Evolutionary conservation across 108 stramenopile genomes (phyloP).

Genomic region (Epithemia pelagica): DNA sequence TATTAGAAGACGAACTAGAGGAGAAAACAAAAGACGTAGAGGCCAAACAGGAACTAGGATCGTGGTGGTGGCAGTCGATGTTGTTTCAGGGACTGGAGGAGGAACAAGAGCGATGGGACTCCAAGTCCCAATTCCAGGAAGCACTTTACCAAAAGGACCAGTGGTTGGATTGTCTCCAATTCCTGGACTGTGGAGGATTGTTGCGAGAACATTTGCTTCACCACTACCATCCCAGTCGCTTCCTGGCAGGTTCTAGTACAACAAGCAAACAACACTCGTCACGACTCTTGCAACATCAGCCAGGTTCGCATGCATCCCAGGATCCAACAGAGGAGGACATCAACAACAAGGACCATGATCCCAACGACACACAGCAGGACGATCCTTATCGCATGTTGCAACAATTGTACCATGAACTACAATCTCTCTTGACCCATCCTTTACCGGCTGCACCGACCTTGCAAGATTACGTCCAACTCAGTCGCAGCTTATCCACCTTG

Average conservation of each 20-base stretch:
- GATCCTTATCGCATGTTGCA: background rate
- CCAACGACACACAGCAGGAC: background rate
- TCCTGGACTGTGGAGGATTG: no score
- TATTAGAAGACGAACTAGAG: no score
- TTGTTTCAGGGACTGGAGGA: background rate
- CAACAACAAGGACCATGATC: background rate
- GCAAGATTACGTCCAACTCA: background rate
- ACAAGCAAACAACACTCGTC: background rate
- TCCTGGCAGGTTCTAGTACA: no score
- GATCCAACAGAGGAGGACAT: background rate
- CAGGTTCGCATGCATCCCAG: no score
- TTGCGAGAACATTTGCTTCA: background rate
- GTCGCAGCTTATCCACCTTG: background rate
- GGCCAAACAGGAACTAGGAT: background rate
- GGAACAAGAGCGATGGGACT: background rate
- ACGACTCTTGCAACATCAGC: background rate
- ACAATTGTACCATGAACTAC: background rate
- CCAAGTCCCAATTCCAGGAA: background rate
- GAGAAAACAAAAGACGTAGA: background rate
- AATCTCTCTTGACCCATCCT: background rate
- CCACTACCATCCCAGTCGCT: background rate
- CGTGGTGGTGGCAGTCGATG: no score
- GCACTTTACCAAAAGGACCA: background rate
- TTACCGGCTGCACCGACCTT: slow-evolving; percentile 1
- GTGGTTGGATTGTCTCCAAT: background rate